Base-by-base conservation (phyloP, 2,329 filamentous ascomycete species). In the Sporothrix sp. region DNA sequence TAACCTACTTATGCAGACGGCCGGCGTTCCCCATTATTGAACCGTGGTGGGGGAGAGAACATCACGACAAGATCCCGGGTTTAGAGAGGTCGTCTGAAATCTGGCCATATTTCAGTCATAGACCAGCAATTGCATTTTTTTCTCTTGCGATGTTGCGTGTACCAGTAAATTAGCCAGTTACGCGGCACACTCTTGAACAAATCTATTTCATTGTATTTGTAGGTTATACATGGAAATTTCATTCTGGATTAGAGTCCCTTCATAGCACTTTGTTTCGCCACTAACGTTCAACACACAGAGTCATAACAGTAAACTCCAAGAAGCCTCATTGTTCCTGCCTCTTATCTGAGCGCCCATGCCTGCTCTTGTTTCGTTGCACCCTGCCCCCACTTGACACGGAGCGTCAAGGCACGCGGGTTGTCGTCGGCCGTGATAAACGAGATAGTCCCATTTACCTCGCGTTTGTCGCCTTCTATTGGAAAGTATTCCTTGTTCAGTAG, bases 1-100 rank as follows among this genome's bases (percentile, higher is more conserved):
- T 23, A 97, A 96, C 63, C 67, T 98, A 50, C 69, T 85, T 8
- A 70, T 98, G 61, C 88, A 94, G 51, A 90, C 85, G 64, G 71
- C 82, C 9, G 55, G 56, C 13, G 57, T 59, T 5, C 57, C 57
- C 44, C 57, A 58, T 4, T 30, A 47, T 10, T 59, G 51, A 30
- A 38, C 9, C 16, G 14, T 27, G 7, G 8, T 4, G 21, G 5
- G n/a, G 20, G 14, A 8, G 3, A 11, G 20, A 11, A 23, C n/a
- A n/a, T n/a, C n/a, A n/a, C n/a, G n/a, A n/a, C n/a, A n/a, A n/a
- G n/a, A n/a, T n/a, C n/a, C n/a, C n/a, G n/a, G n/a, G n/a, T n/a
- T n/a, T n/a, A n/a, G n/a, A n/a, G n/a, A n/a, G n/a, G n/a, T n/a
- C n/a, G n/a, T n/a, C n/a, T n/a, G n/a, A n/a, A n/a, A n/a, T n/a